Evolutionary conservation across 257 asterid genomes (phyloP).

Genomic region (Solanum lignicaule): DNA sequence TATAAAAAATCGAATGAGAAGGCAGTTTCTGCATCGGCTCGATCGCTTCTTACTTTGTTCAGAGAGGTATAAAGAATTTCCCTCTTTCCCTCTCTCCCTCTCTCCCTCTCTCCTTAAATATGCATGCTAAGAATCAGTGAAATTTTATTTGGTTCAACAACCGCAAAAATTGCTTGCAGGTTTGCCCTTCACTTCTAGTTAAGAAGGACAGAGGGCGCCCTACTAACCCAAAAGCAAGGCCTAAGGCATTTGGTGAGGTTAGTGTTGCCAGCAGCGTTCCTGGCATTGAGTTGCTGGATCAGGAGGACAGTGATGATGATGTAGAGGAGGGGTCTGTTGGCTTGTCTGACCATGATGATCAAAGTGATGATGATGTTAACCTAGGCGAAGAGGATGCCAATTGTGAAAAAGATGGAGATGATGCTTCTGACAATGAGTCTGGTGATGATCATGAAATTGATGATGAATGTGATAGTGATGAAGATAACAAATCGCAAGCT

Average conservation of each 20-base stretch:
- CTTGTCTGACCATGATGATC: conserved; percentile 19
- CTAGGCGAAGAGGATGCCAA: conserved; percentile 17
- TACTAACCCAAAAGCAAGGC: conserved; percentile 54
- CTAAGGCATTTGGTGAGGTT: conserved; percentile 88
- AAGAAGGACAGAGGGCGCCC: conserved; percentile 97
- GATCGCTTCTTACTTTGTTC: conserved; percentile 73
- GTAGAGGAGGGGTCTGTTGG: conserved; percentile 15
- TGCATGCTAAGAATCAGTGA: neutral
- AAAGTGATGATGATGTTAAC: conserved; percentile 22
- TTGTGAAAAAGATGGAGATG: conserved; percentile 22
- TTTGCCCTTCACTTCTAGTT: conserved; percentile 73
- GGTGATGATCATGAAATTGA: conserved; percentile 25
- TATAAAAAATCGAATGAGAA: conserved; percentile 83
- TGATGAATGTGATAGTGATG: conserved; percentile 17
- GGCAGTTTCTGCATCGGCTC: conserved; percentile 83
- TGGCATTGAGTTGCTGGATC: conserved; percentile 69
- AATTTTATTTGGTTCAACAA: neutral
- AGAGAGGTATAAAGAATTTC: conserved; percentile 46
- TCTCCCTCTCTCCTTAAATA: neutral
- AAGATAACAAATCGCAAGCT: conserved; percentile 26
- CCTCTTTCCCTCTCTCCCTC: neutral
- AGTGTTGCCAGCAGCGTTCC: conserved; percentile 54
- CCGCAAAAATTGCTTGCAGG: conserved; percentile 33
- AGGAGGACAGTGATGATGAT: conserved; percentile 41
- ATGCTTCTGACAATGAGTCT: conserved; percentile 30